Evolutionary conservation across 2,329 filamentous ascomycete species (phyloP), one percentile per base, ranked within the genome.

Genomic region (Colletotrichum tofieldiae): DNA sequence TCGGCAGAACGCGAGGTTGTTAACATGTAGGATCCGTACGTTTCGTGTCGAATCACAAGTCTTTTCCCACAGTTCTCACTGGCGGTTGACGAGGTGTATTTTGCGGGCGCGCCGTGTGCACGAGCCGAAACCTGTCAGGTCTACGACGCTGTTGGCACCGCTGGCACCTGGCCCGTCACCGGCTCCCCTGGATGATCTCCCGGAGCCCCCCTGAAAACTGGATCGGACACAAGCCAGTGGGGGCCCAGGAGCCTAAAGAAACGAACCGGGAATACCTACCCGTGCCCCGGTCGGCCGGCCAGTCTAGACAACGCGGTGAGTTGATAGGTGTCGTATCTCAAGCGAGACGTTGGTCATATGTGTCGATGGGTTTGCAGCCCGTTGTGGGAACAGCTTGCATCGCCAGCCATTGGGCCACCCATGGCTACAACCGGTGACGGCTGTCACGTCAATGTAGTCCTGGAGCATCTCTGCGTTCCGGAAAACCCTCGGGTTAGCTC

Each of bases 171-270:
- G 51, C 47, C 58, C 67, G 69, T 66, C 72, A 32, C 70, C 65
- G 62, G 60, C 61, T 69, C 64, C 70, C 72, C 65, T 70, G 61
- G 72, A 66, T 73, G 72, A 73, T 74, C 72, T 74, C 70, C 72
- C 72, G 72, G 58, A 70, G 59, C 23, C 23, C 69, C 72, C 72
- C 72, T 70, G 65, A 65, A 60, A 66, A 63, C 55, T 69, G 65
- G 72, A 73, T 73, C 72, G 72, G 56, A 73, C 52, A 69, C 56
- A 70, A 69, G 65, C 59, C 65, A 54, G 70, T 70, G 72, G 70
- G 70, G 60, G 55, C 65, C 60, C 59, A 70, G 65, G 60, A 73
- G 70, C 59, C 65, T 67, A 69, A 74, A 73, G 60, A 72, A 63
- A 73, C 61, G 60, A 73, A 54, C 60, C 70, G 61, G 72, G 71